Evolutionary conservation across 805 yeast species (phyloP), one percentile per base, ranked within the genome.

Genomic region (Ogataea trehaloabstinens): DNA sequence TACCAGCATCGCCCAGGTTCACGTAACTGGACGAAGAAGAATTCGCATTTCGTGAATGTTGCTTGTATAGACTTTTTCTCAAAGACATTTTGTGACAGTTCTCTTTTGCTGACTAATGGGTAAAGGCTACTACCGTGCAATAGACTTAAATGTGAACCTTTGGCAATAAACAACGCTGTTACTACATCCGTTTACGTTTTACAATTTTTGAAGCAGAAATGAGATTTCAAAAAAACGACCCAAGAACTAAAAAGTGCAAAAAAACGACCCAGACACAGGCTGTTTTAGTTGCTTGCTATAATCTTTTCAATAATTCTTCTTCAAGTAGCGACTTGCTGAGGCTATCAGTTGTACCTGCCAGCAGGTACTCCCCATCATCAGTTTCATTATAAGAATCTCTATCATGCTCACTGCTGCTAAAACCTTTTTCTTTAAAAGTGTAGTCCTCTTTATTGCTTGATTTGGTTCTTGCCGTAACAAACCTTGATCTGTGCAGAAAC

Each of bases 61-160:
- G 67, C 29, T 59, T 61, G 40, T 65, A 64, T 8, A 65, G 52
- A n/a, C 60, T 58, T 31, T 56, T 58, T 42, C 64, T 54, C 15
- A 58, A 47, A 0, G 66, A 58, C 67, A 63, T 62, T 21, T 10
- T 16, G 5, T n/a, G n/a, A n/a, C n/a, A n/a, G n/a, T n/a, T n/a
- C n/a, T 16, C 25, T 19, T 19, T 5, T 17, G 6, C 32, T 11
- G 35, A 17, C 11, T 11, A 19, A 29, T 70, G 66, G 42, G 67
- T 68, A 41, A 61, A 61, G 21, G 67, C 17, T 33, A 33, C 29
- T 22, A 8, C 13, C 11, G 20, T n/a, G n/a, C n/a, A n/a, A n/a
- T n/a, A n/a, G 25, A 16, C 7, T 24, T 24, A 4, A 24, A n/a
- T 6, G n/a, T 20, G 17, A 19, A n/a, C 18, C 11, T 21, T 24